Conservation (phyloP, 2,329 filamentous ascomycete species). For the Penicillium verrucosum region DNA sequence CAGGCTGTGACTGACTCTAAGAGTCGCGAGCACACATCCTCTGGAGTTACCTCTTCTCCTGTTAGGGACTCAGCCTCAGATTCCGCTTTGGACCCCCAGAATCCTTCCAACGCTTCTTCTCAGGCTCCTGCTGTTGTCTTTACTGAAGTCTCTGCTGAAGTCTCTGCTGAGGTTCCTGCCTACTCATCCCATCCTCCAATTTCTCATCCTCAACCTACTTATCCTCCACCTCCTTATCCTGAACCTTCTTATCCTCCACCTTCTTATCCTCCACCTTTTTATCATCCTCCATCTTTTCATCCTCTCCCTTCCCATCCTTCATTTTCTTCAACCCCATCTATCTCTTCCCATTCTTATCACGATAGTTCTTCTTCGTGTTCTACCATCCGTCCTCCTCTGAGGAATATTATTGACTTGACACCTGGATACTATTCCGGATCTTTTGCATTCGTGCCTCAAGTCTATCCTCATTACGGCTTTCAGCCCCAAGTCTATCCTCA, state of each 20-base stretch:
- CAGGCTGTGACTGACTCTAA: not conserved
- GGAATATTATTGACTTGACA: not conserved
- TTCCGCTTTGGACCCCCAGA: not conserved
- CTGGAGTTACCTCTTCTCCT: not conserved
- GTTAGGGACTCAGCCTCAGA: not conserved
- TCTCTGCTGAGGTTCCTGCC: not conserved
- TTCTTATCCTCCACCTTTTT: no score
- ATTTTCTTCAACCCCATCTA: not conserved
- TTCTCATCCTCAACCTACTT: not conserved
- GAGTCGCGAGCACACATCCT: no score
- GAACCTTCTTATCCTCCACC: no score
- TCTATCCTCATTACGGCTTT: no score
- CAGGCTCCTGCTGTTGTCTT: not conserved
- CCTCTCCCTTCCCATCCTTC: not conserved
- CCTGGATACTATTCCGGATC: not conserved
- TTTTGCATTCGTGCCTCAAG: no score
- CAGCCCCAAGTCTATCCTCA: not conserved
- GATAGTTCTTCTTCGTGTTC: not conserved
- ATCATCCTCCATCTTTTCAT: no score
- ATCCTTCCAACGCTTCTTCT: no score
- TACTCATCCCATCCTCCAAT: not conserved
- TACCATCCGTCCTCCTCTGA: not conserved
- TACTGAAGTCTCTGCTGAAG: no score
- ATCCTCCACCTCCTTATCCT: no score
- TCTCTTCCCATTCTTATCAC: not conserved